phyloP scores from a whole-genome alignment of 257 asterid genomes.

The Salvia hispanica region DNA sequence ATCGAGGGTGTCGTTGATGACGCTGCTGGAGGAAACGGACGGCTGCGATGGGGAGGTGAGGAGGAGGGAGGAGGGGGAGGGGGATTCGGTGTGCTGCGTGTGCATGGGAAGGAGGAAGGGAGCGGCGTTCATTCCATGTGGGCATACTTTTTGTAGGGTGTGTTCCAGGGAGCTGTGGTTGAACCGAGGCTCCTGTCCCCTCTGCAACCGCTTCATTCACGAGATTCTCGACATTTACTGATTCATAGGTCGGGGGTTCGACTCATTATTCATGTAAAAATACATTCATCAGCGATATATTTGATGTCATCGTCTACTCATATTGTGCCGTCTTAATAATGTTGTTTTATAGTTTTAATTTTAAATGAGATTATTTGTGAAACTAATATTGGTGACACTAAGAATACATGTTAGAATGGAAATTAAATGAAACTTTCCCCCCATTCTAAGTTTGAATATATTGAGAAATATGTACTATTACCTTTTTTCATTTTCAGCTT shows the following conservation, averaged over 20 bases:
- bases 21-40: conserved; percentile 75
- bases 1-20: conserved; percentile 78
- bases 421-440: too few relatives aligned
- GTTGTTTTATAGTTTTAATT: too few relatives aligned
- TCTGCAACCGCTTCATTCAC: conserved; percentile 72
- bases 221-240: conserved; percentile 83
- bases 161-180: conserved; percentile 91
- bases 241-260: neutral
- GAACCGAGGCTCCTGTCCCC: conserved; percentile 92
- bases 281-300: neutral
- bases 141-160: conserved; percentile 91
- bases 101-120: conserved; percentile 92
- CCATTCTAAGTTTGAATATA: neutral
- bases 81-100: conserved; percentile 86
- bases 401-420: too few relatives aligned
- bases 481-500: neutral
- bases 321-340: neutral
- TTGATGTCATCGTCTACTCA: neutral
- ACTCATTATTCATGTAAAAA: neutral
- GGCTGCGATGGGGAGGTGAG: conserved; percentile 45
- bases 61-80: conserved; percentile 31
- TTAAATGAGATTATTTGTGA: too few relatives aligned
- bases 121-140: conserved; percentile 97
- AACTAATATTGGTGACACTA: too few relatives aligned
- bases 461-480: neutral